These are phyloP conservation scores for Rhodofomes roseus DNA, from an alignment of 1,284 basidiomycete genomes.

Conservation along the genomic window DNA sequence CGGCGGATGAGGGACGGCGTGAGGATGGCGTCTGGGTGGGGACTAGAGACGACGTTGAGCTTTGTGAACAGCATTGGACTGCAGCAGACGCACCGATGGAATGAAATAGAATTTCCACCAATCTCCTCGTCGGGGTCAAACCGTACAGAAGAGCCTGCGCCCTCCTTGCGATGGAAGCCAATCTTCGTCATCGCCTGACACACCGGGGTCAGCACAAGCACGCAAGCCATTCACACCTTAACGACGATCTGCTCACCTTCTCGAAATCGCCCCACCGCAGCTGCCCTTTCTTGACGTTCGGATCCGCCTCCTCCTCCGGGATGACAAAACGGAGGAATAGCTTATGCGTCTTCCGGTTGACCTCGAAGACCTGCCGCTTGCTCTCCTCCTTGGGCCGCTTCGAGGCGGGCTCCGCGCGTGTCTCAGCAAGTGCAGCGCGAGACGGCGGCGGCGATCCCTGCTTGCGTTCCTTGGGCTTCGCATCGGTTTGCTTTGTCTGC, in stretches of 20 bases:
- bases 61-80: too few relatives aligned
- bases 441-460: neutral
- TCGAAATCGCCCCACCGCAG: conserved; percentile 1
- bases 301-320: conserved; percentile 1
- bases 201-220: neutral
- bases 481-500: neutral
- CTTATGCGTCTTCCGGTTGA: neutral
- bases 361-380: neutral
- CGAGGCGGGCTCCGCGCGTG: neutral
- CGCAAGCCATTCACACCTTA: neutral
- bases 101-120: neutral
- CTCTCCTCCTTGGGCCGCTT: neutral
- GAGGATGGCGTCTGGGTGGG: neutral
- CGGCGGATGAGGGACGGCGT: conserved; percentile 1
- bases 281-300: neutral
- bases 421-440: neutral
- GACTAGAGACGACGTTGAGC: neutral
- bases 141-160: neutral
- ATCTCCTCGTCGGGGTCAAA: neutral
- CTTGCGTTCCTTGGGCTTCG: neutral
- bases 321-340: neutral
- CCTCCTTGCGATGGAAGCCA: neutral
- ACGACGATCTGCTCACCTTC: neutral
- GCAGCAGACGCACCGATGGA: neutral
- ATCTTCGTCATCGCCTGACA: neutral